A percentile compares a stretch with the other conserved stretches of the same genome.
These are phyloP conservation scores for Arthrobotrys sphaeroides DNA, from an alignment of 2,329 filamentous ascomycete species.

Conservation along the genomic window DNA sequence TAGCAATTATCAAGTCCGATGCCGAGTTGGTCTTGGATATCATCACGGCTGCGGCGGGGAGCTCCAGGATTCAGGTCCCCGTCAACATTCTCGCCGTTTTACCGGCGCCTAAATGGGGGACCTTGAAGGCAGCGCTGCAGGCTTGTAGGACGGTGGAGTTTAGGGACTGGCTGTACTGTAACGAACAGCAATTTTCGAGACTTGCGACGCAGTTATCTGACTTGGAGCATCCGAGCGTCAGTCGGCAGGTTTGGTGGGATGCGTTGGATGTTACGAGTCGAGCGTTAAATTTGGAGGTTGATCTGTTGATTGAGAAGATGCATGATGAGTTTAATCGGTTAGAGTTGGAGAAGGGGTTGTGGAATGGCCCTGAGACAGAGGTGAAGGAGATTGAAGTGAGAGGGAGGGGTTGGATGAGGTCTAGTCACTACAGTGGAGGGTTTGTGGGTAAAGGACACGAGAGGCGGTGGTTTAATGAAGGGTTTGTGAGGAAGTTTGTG, in stretches of 20 bases:
- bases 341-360: constrained; percentile 41
- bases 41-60: constrained; percentile 40
- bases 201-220: constrained; percentile 45
- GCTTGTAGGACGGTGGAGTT: constrained; percentile 49
- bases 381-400: constrained; percentile 52
- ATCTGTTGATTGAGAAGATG: constrained; percentile 52
- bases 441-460: constrained; percentile 49
- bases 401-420: constrained; percentile 49
- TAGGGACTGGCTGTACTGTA: constrained; percentile 50
- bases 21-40: constrained; percentile 45
- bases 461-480: constrained; percentile 45
- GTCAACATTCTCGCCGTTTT: constrained; percentile 48
- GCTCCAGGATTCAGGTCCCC: constrained; percentile 46
- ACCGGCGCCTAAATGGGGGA: constrained; percentile 31
- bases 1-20: constrained; percentile 49
- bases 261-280: constrained; percentile 36
- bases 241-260: constrained; percentile 52
- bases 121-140: constrained; percentile 26
- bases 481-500: constrained; percentile 42
- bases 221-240: constrained; percentile 24
- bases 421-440: constrained; percentile 38
- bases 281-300: constrained; percentile 44
- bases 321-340: constrained; percentile 45
- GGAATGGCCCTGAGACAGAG: constrained; percentile 36
- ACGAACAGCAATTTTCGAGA: constrained; percentile 48